Evolutionary conservation across 2,329 filamentous ascomycete species (phyloP).

Genomic region (Pseudogymnoascus sp.): DNA sequence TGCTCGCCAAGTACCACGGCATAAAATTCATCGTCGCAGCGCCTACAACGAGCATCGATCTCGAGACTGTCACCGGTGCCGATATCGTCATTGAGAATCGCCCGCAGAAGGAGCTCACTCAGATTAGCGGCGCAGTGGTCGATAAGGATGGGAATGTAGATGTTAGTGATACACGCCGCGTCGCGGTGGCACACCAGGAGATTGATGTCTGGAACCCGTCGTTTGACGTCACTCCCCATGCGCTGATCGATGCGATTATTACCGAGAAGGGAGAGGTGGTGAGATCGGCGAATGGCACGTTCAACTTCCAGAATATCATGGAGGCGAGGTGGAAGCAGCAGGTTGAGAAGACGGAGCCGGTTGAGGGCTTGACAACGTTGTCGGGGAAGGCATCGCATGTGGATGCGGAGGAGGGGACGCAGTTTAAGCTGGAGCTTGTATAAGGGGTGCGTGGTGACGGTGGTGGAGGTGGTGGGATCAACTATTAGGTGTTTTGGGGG

Average conservation of each 20-base stretch:
- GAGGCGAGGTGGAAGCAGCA: slow-evolving; percentile 43
- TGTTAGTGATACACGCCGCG: slow-evolving; percentile 54
- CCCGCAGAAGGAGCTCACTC: slow-evolving; percentile 71
- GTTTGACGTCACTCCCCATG: slow-evolving; percentile 88
- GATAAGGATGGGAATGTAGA: slow-evolving; percentile 56
- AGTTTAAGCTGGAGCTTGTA: slow-evolving; percentile 18
- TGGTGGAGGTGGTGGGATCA: background rate
- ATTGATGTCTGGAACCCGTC: slow-evolving; percentile 94
- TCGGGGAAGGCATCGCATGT: background rate
- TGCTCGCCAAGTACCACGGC: slow-evolving; percentile 80
- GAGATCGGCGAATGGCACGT: slow-evolving; percentile 63
- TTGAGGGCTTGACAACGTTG: background rate
- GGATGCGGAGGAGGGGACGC: slow-evolving; percentile 17
- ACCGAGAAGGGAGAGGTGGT: slow-evolving; percentile 85
- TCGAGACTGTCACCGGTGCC: slow-evolving; percentile 66
- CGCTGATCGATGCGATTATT: slow-evolving; percentile 85
- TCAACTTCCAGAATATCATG: slow-evolving; percentile 53
- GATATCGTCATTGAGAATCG: slow-evolving; percentile 90
- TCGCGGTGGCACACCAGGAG: slow-evolving; percentile 69
- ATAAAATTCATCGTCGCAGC: slow-evolving; percentile 94
- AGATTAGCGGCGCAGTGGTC: slow-evolving; percentile 70
- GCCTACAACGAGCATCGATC: slow-evolving; percentile 87
- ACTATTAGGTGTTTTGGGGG: slow-evolving; percentile 1
- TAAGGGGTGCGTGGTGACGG: background rate
- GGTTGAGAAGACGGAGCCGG: slow-evolving; percentile 16